Evolutionary conservation across 306 rosid genomes (phyloP).

Genomic region (Malus domestica): DNA sequence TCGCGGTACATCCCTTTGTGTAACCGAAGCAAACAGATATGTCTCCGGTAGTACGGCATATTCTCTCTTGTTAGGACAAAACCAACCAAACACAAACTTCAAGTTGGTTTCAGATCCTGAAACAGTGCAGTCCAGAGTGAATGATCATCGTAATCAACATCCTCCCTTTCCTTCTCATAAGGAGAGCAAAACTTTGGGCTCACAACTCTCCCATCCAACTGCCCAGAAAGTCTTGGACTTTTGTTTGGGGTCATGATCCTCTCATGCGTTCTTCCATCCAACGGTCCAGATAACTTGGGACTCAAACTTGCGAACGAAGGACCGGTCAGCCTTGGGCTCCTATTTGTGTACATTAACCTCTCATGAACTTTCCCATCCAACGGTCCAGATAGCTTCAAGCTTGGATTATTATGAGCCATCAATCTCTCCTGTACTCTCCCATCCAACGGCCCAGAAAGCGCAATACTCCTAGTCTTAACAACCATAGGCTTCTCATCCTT

Average conservation of each 20-base stretch:
- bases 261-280: slow-evolving; percentile 29
- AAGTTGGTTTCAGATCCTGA: slow-evolving; percentile 85
- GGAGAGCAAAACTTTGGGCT: slow-evolving; percentile 41
- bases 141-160: slow-evolving; percentile 50
- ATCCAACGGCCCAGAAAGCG: slow-evolving; percentile 36
- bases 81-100: not conserved
- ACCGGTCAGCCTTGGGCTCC: slow-evolving; percentile 36
- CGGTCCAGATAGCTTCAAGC: slow-evolving; percentile 65
- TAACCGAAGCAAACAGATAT: too few relatives aligned
- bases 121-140: slow-evolving; percentile 73
- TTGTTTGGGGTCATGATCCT: slow-evolving; percentile 8
- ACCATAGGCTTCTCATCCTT: slow-evolving; percentile 27
- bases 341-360: slow-evolving; percentile 30
- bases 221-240: slow-evolving; percentile 31
- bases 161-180: slow-evolving; percentile 32
- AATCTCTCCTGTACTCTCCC: slow-evolving; percentile 18
- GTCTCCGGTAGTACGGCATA: too few relatives aligned
- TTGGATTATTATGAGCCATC: not conserved
- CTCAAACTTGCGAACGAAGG: slow-evolving; percentile 30
- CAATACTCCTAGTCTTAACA: slow-evolving; percentile 34
- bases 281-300: slow-evolving; percentile 46
- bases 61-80: not conserved
- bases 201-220: slow-evolving; percentile 30
- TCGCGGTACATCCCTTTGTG: too few relatives aligned
- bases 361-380: slow-evolving; percentile 59